Evolutionary conservation across 805 yeast species (phyloP), one percentile per base, ranked within the genome.

Genomic region (Monosporozyma unispora): DNA sequence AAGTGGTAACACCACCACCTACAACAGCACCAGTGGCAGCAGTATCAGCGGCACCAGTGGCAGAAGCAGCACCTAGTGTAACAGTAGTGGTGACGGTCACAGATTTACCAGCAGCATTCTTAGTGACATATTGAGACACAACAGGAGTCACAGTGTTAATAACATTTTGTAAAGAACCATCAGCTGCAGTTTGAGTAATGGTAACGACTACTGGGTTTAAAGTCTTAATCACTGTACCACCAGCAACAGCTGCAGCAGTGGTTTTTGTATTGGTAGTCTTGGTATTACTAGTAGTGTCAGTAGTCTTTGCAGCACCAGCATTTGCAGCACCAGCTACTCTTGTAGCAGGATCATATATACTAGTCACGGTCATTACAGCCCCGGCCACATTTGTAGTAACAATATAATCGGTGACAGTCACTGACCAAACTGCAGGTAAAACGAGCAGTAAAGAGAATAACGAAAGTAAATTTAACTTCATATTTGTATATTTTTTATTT

Each of bases 1-100:
- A 44, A 27, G 46, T 28, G 1, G 57, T 47, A 1, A 50, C 51
- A 11, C 48, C 46, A 28, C 52, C 46, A 8, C 49, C 46, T 16
- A 72, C 67, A 19, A 62, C 54, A 4, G 73, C 70, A 16, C 73
- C 67, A 25, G 62, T 60, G n/a, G 67, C 62, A 5, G 60, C 42
- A 11, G 61, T 46, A 18, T 60, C 49, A 5, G 57, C 46, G 9
- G 66, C 19, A 22, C 27, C 18, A 8, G 50, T 29, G n/a, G 48
- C 29, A n/a, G 67, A 43, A 8, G 69, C 47, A 5, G 47, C 28
- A n/a, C 60, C 49, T 37, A 67, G 44, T 6, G 58, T 14, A 40
- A 48, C 45, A 18, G 43, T 43, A 18, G 57, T 38, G 7, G 68
- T 37, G 19, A 57, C 29, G 3, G 54, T 44, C 14, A 65, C 48